These are phyloP conservation scores for Phytophthora tentaculata DNA, from an alignment of 352 stramenopile species.

Conservation along the genomic window DNA sequence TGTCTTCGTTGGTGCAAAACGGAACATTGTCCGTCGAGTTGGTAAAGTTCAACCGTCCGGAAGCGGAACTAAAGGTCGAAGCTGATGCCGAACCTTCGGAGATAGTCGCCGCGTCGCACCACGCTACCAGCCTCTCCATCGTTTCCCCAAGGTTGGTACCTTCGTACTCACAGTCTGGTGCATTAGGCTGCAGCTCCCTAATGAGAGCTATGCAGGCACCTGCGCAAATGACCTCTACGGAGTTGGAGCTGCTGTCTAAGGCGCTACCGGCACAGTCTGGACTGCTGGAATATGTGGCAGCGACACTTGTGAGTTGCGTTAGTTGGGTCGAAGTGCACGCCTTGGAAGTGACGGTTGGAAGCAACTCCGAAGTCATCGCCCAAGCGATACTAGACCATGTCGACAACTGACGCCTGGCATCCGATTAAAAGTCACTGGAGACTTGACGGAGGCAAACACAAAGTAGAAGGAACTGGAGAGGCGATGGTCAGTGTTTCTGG, in stretches of 20 bases:
- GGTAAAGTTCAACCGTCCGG: too few species aligned
- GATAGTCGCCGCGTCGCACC: constrained; percentile 5
- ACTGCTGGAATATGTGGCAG: constrained; percentile 17
- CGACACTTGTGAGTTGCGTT: constrained; percentile 10
- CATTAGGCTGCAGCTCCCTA: constrained; percentile 8
- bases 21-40: too few species aligned
- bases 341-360: constrained; percentile 6
- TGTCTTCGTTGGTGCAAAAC: too few species aligned
- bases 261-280: constrained; percentile 21
- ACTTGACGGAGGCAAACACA: too few species aligned
- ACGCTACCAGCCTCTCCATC: constrained; percentile 1
- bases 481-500: too few species aligned
- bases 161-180: constrained; percentile 25
- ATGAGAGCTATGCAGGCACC: constrained; percentile 24
- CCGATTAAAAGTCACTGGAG: background rate
- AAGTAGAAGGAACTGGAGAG: too few species aligned
- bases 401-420: background rate
- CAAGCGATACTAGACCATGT: constrained; percentile 5
- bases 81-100: background rate
- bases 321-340: constrained; percentile 17
- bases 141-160: constrained; percentile 21
- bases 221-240: constrained; percentile 11
- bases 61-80: too few species aligned
- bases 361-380: background rate
- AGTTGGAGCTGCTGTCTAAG: constrained; percentile 11